These are phyloP conservation scores for Penicillium psychrosexuale DNA, from an alignment of 2,329 filamentous ascomycete genomes.

Conservation along the genomic window DNA sequence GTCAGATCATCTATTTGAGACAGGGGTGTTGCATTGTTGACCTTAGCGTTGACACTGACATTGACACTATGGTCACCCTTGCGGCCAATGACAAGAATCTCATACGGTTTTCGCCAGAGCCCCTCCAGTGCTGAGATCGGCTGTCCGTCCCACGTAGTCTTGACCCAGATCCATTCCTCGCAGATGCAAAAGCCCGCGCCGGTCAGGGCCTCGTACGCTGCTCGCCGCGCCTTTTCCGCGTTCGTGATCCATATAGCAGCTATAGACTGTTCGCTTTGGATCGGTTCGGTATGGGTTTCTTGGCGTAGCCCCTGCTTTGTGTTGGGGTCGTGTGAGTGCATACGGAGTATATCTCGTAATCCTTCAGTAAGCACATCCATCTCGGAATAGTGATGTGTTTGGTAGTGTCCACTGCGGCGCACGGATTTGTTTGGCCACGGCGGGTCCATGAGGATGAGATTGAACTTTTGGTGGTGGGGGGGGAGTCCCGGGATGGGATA, in stretches of 20 bases:
- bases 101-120: constrained; percentile 60
- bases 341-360: constrained; percentile 47
- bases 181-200: constrained; percentile 48
- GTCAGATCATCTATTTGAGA: constrained; percentile 3
- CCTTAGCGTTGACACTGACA: constrained; percentile 19
- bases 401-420: constrained; percentile 51
- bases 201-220: constrained; percentile 45
- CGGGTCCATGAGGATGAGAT: constrained; percentile 60
- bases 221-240: constrained; percentile 48
- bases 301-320: constrained; percentile 30
- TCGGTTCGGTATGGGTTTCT: neutral
- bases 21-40: neutral
- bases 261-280: constrained; percentile 28
- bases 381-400: constrained; percentile 32
- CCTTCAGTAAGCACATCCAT: constrained; percentile 29
- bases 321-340: constrained; percentile 36
- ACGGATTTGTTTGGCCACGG: constrained; percentile 64
- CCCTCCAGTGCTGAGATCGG: constrained; percentile 52
- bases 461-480: constrained; percentile 44
- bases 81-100: constrained; percentile 52
- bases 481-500: constrained; percentile 28
- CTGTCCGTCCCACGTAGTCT: constrained; percentile 54
- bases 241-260: constrained; percentile 64
- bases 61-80: constrained; percentile 18
- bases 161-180: constrained; percentile 66